Evolutionary conservation across 2,329 filamentous ascomycete species (phyloP).

Genomic region (Clonostachys chloroleuca): DNA sequence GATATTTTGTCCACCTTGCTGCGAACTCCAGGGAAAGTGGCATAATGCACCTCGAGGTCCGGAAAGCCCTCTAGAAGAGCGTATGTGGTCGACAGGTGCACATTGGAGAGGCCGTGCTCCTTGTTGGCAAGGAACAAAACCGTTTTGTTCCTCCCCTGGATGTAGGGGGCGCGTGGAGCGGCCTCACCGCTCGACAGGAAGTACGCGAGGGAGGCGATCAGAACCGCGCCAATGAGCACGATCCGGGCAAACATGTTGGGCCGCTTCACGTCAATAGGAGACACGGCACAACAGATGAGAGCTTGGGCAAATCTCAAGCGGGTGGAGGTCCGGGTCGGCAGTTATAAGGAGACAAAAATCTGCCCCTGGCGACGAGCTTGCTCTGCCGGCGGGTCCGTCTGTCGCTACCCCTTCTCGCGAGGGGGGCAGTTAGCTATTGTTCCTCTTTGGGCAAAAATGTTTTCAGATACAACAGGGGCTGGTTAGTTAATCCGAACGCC

Average conservation of each 20-base stretch:
- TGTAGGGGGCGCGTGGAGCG: not conserved
- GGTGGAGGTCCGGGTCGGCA: no score
- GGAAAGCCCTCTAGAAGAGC: constrained; percentile 23
- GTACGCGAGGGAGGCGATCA: not conserved
- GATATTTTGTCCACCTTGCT: constrained; percentile 6
- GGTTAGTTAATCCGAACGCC: no score
- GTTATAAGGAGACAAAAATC: no score
- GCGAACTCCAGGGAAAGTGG: constrained; percentile 16
- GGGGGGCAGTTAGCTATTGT: no score
- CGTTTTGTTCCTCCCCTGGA: constrained; percentile 16
- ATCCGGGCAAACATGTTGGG: not conserved
- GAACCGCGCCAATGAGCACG: not conserved
- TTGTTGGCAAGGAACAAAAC: constrained; percentile 25
- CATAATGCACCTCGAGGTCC: constrained; percentile 25
- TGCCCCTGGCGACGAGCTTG: no score
- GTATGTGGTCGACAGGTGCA: constrained; percentile 24
- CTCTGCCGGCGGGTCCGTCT: no score
- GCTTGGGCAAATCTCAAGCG: no score
- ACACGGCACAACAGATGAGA: no score
- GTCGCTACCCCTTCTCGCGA: no score
- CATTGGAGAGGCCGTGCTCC: constrained; percentile 26
- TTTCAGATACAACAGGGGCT: no score
- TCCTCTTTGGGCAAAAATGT: no score
- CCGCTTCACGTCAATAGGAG: no score
- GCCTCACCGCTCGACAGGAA: not conserved